phyloP scores from a whole-genome alignment of 2,329 filamentous ascomycete genomes.

The Pseudocercospora eumusae region DNA sequence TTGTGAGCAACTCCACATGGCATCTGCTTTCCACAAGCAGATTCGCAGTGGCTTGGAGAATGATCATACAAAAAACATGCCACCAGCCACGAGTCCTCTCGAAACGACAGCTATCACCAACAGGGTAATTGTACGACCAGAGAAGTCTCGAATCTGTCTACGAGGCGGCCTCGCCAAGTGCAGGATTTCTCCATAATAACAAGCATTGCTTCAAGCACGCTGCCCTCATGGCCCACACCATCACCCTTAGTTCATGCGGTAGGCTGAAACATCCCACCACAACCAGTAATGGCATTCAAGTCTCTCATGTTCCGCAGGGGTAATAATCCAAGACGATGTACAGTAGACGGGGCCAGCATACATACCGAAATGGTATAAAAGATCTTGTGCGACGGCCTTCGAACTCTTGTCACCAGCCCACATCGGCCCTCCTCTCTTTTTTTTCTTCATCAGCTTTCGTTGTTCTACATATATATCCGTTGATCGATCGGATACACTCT shows the following conservation, averaged over 20 bases:
- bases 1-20: background rate
- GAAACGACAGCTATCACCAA: background rate
- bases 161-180: background rate
- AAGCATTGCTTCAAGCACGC: background rate
- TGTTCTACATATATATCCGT: constrained; percentile 3
- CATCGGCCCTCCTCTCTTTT: background rate
- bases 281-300: constrained; percentile 6
- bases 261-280: constrained; percentile 1
- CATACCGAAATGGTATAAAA: background rate
- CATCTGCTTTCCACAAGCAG: background rate
- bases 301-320: background rate
- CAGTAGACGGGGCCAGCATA: background rate
- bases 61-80: background rate
- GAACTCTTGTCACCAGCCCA: background rate
- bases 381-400: background rate
- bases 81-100: background rate
- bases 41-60: background rate
- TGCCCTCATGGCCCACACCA: background rate
- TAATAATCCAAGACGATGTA: background rate
- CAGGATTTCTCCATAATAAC: too few species aligned
- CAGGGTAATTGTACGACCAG: background rate
- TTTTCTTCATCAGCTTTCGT: background rate
- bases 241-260: background rate
- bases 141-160: background rate
- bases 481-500: constrained; percentile 8